These are phyloP conservation scores for Candida neerlandica DNA, from an alignment of 1,139 yeast species.

Conservation along the genomic window DNA sequence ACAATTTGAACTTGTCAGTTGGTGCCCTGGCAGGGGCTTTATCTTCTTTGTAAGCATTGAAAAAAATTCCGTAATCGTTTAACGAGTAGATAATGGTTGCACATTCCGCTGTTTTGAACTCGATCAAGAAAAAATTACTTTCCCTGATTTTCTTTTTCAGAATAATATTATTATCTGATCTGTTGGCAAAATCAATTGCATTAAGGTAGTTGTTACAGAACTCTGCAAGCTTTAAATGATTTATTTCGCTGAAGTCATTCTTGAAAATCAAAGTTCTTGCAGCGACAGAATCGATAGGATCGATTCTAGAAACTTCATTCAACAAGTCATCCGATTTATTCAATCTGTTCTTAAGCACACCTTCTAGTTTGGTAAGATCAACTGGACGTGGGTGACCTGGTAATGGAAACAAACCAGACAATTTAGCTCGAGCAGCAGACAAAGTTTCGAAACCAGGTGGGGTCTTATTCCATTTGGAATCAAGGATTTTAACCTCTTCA, in stretches of 20 bases:
- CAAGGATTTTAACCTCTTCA: constrained; percentile 40
- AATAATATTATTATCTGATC: constrained; percentile 33
- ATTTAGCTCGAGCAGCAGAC: constrained; percentile 77
- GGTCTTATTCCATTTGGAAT: constrained; percentile 71
- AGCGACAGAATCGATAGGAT: constrained; percentile 53
- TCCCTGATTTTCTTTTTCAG: constrained; percentile 37
- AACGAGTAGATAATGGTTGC: constrained; percentile 63
- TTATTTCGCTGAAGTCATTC: constrained; percentile 45
- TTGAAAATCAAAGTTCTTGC: constrained; percentile 53
- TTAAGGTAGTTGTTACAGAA: constrained; percentile 45
- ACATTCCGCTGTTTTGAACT: constrained; percentile 53
- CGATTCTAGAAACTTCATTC: constrained; percentile 46
- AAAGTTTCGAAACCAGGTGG: constrained; percentile 79
- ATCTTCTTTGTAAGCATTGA: constrained; percentile 30
- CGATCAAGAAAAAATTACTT: constrained; percentile 47
- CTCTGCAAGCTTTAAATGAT: constrained; percentile 43
- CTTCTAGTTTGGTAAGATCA: constrained; percentile 57
- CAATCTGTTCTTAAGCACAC: constrained; percentile 42
- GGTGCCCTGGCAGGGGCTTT: constrained; percentile 14
- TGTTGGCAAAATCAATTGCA: constrained; percentile 36
- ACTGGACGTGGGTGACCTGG: constrained; percentile 70
- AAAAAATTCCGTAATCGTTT: constrained; percentile 37
- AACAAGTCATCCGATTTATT: constrained; percentile 43
- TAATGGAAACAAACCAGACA: constrained; percentile 77
- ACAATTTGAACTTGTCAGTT: constrained; percentile 14